Evolutionary conservation across 2,329 filamentous ascomycete species (phyloP).

Genomic region (Tothia fuscella): DNA sequence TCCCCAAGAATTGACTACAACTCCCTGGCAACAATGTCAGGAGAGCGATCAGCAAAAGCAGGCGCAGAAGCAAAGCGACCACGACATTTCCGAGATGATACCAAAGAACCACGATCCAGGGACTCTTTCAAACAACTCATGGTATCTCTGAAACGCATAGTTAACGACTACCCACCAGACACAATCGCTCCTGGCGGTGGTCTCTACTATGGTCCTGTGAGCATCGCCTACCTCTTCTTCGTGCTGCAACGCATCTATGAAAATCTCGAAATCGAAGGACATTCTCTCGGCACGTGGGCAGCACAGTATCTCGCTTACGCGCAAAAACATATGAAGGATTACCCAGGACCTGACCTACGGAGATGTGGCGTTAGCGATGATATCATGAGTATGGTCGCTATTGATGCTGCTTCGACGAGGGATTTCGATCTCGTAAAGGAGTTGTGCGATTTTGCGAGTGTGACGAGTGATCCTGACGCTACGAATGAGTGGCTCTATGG

Average conservation of each 20-base stretch:
- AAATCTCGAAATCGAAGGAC: constrained; percentile 33
- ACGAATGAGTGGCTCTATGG: constrained; percentile 56
- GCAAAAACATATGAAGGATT: constrained; percentile 37
- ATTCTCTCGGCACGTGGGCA: constrained; percentile 36
- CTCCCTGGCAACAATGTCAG: too few species aligned
- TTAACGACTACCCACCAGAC: constrained; percentile 35
- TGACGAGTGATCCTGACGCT: constrained; percentile 34
- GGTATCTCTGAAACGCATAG: constrained; percentile 36
- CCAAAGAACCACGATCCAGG: constrained; percentile 21
- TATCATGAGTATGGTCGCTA: constrained; percentile 37
- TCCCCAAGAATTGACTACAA: too few species aligned
- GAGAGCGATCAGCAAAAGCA: too few species aligned
- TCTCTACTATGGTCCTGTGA: constrained; percentile 35
- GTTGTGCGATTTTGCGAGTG: constrained; percentile 37
- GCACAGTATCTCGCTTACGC: constrained; percentile 39
- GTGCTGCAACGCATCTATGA: constrained; percentile 37
- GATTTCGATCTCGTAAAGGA: constrained; percentile 37
- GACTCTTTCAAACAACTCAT: constrained; percentile 39
- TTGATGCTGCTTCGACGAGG: constrained; percentile 38
- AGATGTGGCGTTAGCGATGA: constrained; percentile 40
- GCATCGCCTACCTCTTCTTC: constrained; percentile 37
- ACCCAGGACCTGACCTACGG: constrained; percentile 31
- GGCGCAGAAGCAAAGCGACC: constrained; percentile 14
- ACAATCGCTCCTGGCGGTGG: constrained; percentile 34
- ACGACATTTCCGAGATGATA: constrained; percentile 31